These are phyloP conservation scores for Coemansia sp. DNA, from an alignment of 371 early-diverging fungal genomes.

Conservation along the genomic window DNA sequence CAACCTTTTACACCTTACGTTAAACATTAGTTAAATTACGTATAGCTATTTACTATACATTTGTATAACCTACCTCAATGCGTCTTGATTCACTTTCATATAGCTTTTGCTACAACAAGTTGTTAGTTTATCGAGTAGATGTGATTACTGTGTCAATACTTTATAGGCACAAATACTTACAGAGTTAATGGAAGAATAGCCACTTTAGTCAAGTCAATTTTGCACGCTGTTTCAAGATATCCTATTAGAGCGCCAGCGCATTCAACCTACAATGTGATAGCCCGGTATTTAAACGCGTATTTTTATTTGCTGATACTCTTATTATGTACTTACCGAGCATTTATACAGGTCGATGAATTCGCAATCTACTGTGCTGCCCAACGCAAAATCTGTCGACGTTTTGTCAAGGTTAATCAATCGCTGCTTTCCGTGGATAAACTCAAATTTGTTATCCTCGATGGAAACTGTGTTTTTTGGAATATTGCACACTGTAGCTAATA, in stretches of 20 bases:
- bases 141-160: not conserved
- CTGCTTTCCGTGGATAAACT: not conserved
- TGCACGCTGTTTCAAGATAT: slow-evolving; percentile 9
- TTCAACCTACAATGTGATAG: slow-evolving; percentile 18
- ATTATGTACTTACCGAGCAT: not conserved
- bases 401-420: not conserved
- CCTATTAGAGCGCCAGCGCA: slow-evolving; percentile 36
- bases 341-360: not conserved
- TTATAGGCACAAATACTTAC: slow-evolving; percentile 10
- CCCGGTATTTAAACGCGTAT: not conserved
- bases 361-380: not conserved
- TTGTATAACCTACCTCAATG: slow-evolving; percentile 16
- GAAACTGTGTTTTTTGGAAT: not conserved
- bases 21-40: not conserved
- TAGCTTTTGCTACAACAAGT: slow-evolving; percentile 16
- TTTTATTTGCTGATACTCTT: not conserved
- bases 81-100: slow-evolving; percentile 18
- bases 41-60: not conserved
- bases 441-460: slow-evolving; percentile 3
- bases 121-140: not conserved
- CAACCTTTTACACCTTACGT: too few relatives aligned
- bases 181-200: not conserved
- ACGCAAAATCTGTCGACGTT: too few relatives aligned
- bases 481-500: not conserved
- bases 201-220: not conserved